Percentiles rank a stretch among this genome's conserved stretches.
These are phyloP conservation scores for Kokia cookei DNA, from an alignment of 441 rosid genomes.

Conservation along the genomic window DNA sequence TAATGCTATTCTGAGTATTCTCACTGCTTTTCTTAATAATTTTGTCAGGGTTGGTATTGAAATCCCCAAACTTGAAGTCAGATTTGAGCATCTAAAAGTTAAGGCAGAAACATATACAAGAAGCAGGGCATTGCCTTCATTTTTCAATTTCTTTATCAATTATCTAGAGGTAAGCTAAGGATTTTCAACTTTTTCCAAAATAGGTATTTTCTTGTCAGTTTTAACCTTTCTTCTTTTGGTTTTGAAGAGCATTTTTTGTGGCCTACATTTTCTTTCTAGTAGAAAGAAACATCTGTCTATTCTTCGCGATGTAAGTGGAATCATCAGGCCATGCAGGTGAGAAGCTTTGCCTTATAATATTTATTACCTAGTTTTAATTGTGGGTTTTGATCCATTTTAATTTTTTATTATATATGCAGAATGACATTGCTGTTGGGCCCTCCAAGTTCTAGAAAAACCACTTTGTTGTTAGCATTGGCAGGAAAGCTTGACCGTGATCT, in stretches of 20 bases:
- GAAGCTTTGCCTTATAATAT: not conserved
- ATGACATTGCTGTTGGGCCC: conserved; percentile 65
- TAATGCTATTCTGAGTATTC: not conserved
- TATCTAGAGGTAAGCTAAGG: conserved; percentile 26
- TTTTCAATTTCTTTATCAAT: conserved; percentile 27
- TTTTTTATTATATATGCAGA: conserved; percentile 6
- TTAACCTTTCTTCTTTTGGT: not conserved
- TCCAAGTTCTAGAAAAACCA: conserved; percentile 64
- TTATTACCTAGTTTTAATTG: not conserved
- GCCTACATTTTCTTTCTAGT: conserved; percentile 19
- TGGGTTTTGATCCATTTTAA: not conserved
- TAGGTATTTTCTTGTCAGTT: not conserved
- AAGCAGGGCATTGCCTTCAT: conserved; percentile 33
- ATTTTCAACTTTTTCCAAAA: not conserved
- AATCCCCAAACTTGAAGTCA: conserved; percentile 46
- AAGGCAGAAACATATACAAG: conserved; percentile 31
- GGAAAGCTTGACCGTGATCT: conserved; percentile 40
- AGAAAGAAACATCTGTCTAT: conserved; percentile 23
- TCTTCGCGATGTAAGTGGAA: conserved; percentile 34
- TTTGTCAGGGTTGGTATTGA: conserved; percentile 35
- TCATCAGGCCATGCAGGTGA: conserved; percentile 37
- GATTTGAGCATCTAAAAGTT: conserved; percentile 40
- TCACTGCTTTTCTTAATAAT: not conserved
- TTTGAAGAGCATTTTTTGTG: conserved; percentile 15
- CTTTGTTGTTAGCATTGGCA: conserved; percentile 46